Evolutionary conservation across 1,284 basidiomycete species (phyloP), one percentile per base, ranked within the genome.

Genomic region (Puccinia hordei): DNA sequence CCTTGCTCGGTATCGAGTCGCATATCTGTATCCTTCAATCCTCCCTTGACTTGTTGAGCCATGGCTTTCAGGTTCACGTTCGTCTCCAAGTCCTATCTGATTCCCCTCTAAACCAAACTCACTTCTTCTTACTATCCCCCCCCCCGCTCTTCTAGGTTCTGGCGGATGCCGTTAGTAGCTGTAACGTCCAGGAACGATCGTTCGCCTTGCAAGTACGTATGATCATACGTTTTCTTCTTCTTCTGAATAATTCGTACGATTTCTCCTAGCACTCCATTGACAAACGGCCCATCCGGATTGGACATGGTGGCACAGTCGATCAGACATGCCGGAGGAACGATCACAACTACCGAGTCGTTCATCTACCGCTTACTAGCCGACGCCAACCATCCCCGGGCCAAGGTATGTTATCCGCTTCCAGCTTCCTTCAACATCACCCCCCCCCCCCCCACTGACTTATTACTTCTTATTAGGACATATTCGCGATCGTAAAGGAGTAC

Each of bases 1-100:
- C 38, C n/a, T 10, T 79, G 19, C n/a, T 73, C 51, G 71, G 71
- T 12, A 65, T 63, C 69, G 84, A 85, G 49, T 76, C 82, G 41
- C 84, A 85, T 49, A 83, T 85, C n/a, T 85, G 84, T 53, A 83
- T 85, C 8, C 81, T 84, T 2, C 84, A 85, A 80, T 83, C 84
- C 27, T 81, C 82, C 0, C 81, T 85, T n/a, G 84, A 84, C 73
- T 75, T 85, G 24, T 74, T 84, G 3, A 82, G 82, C 24, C 69
- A 78, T 27, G 84, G 83, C n/a, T 80, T 83, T 19, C 81, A 83
- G 24, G 84, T 85, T 5, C 83, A 83, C 51, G 82, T 73, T 9
- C 44, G 71, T 73, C 35, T 2, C 24, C 22, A 15, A 6, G 1
- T 44, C 24, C 27, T 13, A 10, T 15, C 27, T n/a, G n/a, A n/a